Conservation (phyloP, 2,329 filamentous ascomycete species). For the Ophiostoma montium region DNA sequence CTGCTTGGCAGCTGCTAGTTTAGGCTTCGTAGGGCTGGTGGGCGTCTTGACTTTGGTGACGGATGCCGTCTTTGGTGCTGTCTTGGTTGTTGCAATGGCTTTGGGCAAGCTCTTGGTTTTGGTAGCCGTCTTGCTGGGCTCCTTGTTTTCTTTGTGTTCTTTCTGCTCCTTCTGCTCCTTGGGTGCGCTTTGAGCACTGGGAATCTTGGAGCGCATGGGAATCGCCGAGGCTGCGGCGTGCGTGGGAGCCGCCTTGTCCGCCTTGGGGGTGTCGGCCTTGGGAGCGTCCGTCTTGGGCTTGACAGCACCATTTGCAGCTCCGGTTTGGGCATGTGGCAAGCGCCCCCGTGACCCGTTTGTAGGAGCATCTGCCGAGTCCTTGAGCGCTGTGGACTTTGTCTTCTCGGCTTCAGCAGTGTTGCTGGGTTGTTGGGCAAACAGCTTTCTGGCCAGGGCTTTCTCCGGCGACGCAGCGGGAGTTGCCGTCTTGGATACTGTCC, state of each 20-base stretch:
- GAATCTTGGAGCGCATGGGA: background rate
- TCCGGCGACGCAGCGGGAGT: background rate
- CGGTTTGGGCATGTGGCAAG: background rate
- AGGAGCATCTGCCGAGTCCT: background rate
- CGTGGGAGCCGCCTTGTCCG: no score
- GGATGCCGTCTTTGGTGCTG: conserved; percentile 24
- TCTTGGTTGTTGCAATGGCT: conserved; percentile 20
- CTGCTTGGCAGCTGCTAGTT: conserved; percentile 17
- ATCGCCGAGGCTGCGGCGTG: background rate
- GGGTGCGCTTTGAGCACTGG: background rate
- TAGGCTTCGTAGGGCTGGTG: conserved; percentile 22
- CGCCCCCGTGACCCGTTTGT: background rate
- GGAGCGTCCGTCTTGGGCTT: background rate
- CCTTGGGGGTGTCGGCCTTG: no score
- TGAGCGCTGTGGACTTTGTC: background rate
- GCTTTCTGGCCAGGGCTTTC: background rate
- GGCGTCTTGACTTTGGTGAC: conserved; percentile 22
- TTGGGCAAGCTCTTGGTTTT: conserved; percentile 16
- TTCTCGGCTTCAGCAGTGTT: background rate
- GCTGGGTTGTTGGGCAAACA: background rate
- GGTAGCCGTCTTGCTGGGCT: background rate
- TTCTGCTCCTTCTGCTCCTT: conserved; percentile 2
- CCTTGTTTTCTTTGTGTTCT: background rate
- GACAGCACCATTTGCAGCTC: background rate
- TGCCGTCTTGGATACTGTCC: conserved; percentile 2